Evolutionary conservation across 345 rosid species (phyloP).

Genomic region (Anastatica hierochuntica): DNA sequence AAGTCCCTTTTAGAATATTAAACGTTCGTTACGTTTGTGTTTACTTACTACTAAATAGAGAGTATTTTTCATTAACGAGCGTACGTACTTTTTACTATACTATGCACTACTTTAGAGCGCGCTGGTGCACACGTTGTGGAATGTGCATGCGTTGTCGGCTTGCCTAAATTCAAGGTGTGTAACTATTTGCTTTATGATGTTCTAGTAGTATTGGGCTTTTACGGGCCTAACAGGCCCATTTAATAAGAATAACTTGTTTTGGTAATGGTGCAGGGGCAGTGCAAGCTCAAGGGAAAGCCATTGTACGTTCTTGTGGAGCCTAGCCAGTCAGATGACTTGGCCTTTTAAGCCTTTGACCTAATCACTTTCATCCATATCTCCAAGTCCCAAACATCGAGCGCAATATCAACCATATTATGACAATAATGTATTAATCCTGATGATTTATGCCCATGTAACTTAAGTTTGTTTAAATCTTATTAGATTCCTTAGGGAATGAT

Average conservation of each 20-base stretch:
- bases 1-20: no score
- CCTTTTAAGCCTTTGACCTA: constrained; percentile 1
- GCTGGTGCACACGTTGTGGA: constrained; percentile 77
- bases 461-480: no score
- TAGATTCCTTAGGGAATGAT: no score
- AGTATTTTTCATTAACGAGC: no score
- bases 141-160: constrained; percentile 83
- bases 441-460: no score
- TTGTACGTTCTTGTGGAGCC: constrained; percentile 69
- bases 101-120: constrained; percentile 59
- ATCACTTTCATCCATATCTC: constrained; percentile 1
- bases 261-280: constrained; percentile 57
- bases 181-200: not conserved
- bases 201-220: not conserved
- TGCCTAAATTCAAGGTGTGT: constrained; percentile 73
- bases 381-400: no score
- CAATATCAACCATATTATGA: no score
- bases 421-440: no score
- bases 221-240: not conserved
- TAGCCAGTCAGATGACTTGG: not conserved
- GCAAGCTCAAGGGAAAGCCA: constrained; percentile 65
- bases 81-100: no score
- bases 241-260: not conserved
- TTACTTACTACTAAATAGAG: no score
- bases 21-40: no score